Evolutionary conservation across 2,329 filamentous ascomycete genomes (phyloP).

Genomic region (Fusarium sp.): DNA sequence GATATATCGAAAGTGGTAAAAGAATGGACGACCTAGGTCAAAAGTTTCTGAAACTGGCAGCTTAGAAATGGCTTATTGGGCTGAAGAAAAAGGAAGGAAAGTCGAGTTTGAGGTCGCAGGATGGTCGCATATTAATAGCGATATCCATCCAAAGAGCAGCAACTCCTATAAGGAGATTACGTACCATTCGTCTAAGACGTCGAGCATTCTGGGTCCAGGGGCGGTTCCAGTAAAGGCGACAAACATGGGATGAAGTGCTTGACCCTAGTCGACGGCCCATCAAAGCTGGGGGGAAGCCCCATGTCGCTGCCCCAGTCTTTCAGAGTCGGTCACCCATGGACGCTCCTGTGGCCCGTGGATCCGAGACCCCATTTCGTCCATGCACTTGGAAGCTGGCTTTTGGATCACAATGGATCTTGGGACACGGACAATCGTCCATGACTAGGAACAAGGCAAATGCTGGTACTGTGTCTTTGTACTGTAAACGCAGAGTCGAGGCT

Average conservation of each 20-base stretch:
- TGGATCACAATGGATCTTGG: constrained; percentile 43
- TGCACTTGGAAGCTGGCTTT: constrained; percentile 31
- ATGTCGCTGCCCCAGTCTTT: constrained; percentile 41
- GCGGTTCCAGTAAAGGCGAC: constrained; percentile 42
- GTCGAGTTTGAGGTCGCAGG: constrained; percentile 48
- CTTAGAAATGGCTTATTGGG: constrained; percentile 59
- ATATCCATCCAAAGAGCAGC: constrained; percentile 36
- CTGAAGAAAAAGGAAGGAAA: constrained; percentile 55
- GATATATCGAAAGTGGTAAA: constrained; percentile 51
- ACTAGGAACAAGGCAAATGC: constrained; percentile 22
- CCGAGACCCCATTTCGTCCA: constrained; percentile 32
- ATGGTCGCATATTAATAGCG: constrained; percentile 62
- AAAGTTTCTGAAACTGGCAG: constrained; percentile 57
- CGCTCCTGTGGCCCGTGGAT: constrained; percentile 38
- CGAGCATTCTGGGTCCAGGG: constrained; percentile 39
- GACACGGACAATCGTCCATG: constrained; percentile 33
- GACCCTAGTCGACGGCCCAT: constrained; percentile 43
- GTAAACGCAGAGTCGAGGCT: not conserved
- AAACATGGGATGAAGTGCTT: constrained; percentile 42
- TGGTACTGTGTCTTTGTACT: constrained; percentile 2
- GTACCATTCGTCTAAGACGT: constrained; percentile 36
- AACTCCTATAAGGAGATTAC: constrained; percentile 47
- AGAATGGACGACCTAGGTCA: constrained; percentile 72
- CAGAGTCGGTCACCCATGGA: constrained; percentile 35
- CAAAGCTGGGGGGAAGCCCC: constrained; percentile 38